These are phyloP conservation scores for Acacia melanoxylon DNA, from an alignment of 306 rosid species.

Conservation along the genomic window DNA sequence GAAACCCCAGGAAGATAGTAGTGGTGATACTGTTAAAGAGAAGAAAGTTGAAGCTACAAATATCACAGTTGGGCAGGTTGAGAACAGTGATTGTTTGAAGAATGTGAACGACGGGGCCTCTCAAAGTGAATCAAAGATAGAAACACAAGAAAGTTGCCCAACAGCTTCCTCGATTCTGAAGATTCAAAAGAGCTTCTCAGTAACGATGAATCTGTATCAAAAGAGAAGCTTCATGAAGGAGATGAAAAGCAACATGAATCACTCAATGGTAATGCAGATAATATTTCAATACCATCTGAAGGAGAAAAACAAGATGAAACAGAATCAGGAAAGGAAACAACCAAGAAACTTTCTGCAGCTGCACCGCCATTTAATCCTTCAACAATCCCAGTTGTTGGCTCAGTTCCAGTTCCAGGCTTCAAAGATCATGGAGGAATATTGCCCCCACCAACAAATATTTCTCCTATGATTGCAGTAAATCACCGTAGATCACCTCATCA, in stretches of 20 bases:
- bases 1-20: slow-evolving; percentile 36
- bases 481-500: slow-evolving; percentile 95
- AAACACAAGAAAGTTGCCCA: slow-evolving; percentile 34
- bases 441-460: slow-evolving; percentile 87
- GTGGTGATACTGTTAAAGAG: slow-evolving; percentile 29
- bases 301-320: slow-evolving; percentile 71
- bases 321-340: slow-evolving; percentile 76
- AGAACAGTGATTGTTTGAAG: slow-evolving; percentile 38
- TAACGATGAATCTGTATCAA: slow-evolving; percentile 29
- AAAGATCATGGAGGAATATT: slow-evolving; percentile 90
- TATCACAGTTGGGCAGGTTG: slow-evolving; percentile 34
- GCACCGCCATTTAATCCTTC: slow-evolving; percentile 97
- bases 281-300: slow-evolving; percentile 43
- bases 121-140: slow-evolving; percentile 38
- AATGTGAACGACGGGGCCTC: slow-evolving; percentile 12
- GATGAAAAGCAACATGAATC: slow-evolving; percentile 47
- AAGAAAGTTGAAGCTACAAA: slow-evolving; percentile 43
- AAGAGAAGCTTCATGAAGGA: slow-evolving; percentile 34
- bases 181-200: slow-evolving; percentile 32
- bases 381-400: slow-evolving; percentile 74
- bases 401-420: slow-evolving; percentile 73
- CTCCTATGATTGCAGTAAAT: slow-evolving; percentile 81
- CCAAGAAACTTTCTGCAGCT: slow-evolving; percentile 95
- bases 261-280: slow-evolving; percentile 24
- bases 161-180: slow-evolving; percentile 38